A percentile compares a stretch with the other conserved stretches of the same genome.
Conservation (phyloP, 2,329 filamentous ascomycete genomes). For the Fusarium succisae region DNA sequence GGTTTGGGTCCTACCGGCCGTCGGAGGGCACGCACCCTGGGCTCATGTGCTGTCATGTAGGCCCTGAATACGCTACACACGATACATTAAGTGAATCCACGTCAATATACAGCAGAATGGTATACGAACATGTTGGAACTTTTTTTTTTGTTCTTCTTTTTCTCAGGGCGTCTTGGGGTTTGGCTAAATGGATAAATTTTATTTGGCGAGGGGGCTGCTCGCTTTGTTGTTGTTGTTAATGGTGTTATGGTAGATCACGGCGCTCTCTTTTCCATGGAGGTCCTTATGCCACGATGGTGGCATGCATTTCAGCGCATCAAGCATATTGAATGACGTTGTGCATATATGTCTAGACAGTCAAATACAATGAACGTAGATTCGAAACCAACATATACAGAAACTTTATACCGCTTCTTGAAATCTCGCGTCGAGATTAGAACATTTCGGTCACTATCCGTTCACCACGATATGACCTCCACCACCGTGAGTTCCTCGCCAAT, state of each 20-base stretch:
- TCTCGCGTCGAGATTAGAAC: not conserved
- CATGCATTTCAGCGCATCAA: conserved; percentile 10
- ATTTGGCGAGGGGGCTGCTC: conserved; percentile 1
- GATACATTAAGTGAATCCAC: not conserved
- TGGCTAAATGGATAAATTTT: conserved; percentile 22
- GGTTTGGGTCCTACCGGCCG: conserved; percentile 61
- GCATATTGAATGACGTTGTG: conserved; percentile 8
- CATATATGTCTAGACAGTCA: conserved; percentile 31
- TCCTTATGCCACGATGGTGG: not conserved
- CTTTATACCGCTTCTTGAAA: not conserved
- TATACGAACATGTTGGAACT: not conserved
- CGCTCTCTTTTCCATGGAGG: conserved; percentile 6
- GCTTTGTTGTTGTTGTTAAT: not conserved
- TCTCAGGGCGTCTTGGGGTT: not conserved
- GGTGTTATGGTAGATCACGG: conserved; percentile 38
- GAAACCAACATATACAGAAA: conserved; percentile 5
- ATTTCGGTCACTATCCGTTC: conserved; percentile 36
- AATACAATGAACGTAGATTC: conserved; percentile 15
- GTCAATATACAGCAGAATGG: not conserved
- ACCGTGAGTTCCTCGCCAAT: conserved; percentile 42
- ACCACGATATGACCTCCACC: conserved; percentile 43
- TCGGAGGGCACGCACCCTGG: conserved; percentile 71
- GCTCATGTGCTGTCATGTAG: conserved; percentile 73
- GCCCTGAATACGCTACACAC: not conserved
- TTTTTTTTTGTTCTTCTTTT: not conserved